Base-by-base conservation (phyloP, 495 filamentous ascomycete genomes). In the Trichoderma orchidacearum region DNA sequence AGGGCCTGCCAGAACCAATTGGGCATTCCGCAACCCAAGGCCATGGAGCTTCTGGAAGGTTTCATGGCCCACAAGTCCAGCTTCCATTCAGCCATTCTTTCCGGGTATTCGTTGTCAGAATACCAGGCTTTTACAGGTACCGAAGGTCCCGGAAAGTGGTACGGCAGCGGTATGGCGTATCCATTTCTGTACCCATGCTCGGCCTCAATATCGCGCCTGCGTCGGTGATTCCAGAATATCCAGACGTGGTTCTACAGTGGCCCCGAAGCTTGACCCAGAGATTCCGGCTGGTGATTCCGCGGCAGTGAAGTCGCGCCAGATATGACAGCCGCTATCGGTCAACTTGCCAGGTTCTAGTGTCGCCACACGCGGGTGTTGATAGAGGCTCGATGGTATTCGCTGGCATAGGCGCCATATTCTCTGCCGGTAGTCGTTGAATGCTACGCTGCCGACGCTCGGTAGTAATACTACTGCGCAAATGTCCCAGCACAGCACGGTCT, bases 11-110 rank as follows among this genome's bases (percentile, higher is more conserved):
- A 48, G 7, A 23, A 23, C 41, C 41, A 48, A 48, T 48, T 48
- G 41, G 41, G 41, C 41, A 48, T 27, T 48, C 41, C 21, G 41
- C 41, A 48, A 48, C 41, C 41, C 41, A 48, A 48, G 41, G 18
- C 21, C 41, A 48, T 48, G 41, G 41, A 48, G 41, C 41, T 48
- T 48, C 41, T 48, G 41, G 41, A 48, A 48, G 41, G 41, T 48
- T 48, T 48, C 41, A 48, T 27, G 41, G 21, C 41, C 41, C 41
- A 48, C 41, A 23, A 27, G 3, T 48, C 41, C 7, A 48, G 18
- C 41, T 48, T 48, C 41, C 41, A 48, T 48, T 13, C 34, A 25
- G 41, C 41, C 41, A 48, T 12, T 48, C 12, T 48, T 48, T 13
- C 41, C 41, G 13, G 41, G 38, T 45, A 25, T 27, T 27, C 21